phyloP scores from a whole-genome alignment of 805 yeast species.

The Kodamaea laetipori region DNA sequence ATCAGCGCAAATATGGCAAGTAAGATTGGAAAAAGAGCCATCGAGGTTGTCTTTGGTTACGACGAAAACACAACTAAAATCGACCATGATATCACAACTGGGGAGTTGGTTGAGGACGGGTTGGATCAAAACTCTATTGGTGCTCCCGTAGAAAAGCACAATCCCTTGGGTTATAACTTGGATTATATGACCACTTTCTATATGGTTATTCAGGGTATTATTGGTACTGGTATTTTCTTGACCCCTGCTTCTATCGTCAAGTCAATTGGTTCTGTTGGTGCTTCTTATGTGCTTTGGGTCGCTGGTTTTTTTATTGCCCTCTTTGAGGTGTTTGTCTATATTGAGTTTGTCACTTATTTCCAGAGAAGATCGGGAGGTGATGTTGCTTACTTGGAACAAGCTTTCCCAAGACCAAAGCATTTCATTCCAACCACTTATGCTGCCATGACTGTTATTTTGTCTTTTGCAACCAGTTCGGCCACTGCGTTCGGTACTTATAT shows the following conservation, averaged over 20 bases:
- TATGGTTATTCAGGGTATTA: slow-evolving; percentile 64
- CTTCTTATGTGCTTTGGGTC: slow-evolving; percentile 47
- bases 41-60: slow-evolving; percentile 11
- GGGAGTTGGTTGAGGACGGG: slow-evolving; percentile 10
- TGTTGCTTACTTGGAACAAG: slow-evolving; percentile 42
- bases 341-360: slow-evolving; percentile 45
- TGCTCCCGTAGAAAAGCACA: slow-evolving; percentile 44
- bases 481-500: slow-evolving; percentile 40
- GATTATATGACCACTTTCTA: slow-evolving; percentile 53
- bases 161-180: slow-evolving; percentile 43
- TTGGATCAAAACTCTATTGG: slow-evolving; percentile 27
- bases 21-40: slow-evolving; percentile 2
- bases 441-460: slow-evolving; percentile 39
- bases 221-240: slow-evolving; percentile 78
- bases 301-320: slow-evolving; percentile 42
- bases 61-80: slow-evolving; percentile 11
- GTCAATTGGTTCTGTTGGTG: slow-evolving; percentile 47
- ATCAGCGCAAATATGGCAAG: too few species aligned
- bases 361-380: slow-evolving; percentile 39
- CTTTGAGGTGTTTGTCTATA: slow-evolving; percentile 38
- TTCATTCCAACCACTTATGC: slow-evolving; percentile 41
- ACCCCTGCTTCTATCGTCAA: slow-evolving; percentile 63
- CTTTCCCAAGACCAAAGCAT: slow-evolving; percentile 36
- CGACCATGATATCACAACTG: slow-evolving; percentile 10
- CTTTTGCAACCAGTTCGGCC: slow-evolving; percentile 38